These are phyloP conservation scores for Aureobasidium sp. DNA, from an alignment of 2,329 filamentous ascomycete genomes.

Conservation along the genomic window DNA sequence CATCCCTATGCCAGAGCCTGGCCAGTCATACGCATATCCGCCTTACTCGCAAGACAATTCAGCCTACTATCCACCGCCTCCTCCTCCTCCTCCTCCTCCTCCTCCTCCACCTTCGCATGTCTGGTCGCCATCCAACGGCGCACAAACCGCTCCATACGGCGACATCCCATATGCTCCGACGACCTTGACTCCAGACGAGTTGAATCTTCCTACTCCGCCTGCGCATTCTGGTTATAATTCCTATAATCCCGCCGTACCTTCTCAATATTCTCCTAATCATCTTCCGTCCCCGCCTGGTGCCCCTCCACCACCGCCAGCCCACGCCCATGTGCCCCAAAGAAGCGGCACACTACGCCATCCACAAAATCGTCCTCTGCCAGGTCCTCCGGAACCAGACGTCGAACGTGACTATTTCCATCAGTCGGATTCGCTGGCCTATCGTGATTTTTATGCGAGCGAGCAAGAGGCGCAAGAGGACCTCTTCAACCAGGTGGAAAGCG, in stretches of 20 bases:
- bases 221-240: conserved; percentile 1
- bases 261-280: conserved; percentile 21
- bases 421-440: conserved; percentile 15
- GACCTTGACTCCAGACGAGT: not conserved
- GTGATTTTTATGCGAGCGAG: conserved; percentile 23
- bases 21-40: conserved; percentile 8
- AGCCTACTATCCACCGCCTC: not conserved
- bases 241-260: conserved; percentile 21
- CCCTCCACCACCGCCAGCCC: conserved; percentile 44
- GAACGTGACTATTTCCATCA: conserved; percentile 35
- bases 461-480: conserved; percentile 47
- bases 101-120: conserved; percentile 5
- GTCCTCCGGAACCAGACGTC: conserved; percentile 39
- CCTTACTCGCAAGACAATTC: not conserved
- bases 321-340: conserved; percentile 40
- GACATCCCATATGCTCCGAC: not conserved
- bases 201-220: conserved; percentile 12
- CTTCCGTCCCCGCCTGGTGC: conserved; percentile 34
- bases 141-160: not conserved
- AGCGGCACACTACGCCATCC: conserved; percentile 42
- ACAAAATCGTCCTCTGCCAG: conserved; percentile 52
- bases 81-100: not conserved
- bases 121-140: not conserved
- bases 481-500: conserved; percentile 50
- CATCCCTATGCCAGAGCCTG: conserved; percentile 14